These are phyloP conservation scores for Ramichloridium luteum DNA, from an alignment of 2,329 filamentous ascomycete species.

Conservation along the genomic window DNA sequence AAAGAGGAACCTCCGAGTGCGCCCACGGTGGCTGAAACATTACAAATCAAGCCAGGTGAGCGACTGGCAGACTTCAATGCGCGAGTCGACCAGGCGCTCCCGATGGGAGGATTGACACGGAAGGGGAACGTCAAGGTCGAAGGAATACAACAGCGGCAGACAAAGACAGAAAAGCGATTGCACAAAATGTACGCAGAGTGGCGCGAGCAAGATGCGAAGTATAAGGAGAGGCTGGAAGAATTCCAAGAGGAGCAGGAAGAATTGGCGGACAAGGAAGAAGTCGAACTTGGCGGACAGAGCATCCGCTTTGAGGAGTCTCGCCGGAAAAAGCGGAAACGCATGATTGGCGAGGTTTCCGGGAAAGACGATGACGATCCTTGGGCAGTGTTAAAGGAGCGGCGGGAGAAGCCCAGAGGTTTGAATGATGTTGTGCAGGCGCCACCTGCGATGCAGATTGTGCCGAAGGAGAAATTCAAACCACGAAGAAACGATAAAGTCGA, in stretches of 20 bases:
- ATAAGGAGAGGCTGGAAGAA: constrained; percentile 64
- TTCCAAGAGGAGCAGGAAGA: constrained; percentile 53
- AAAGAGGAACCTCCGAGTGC: constrained; percentile 6
- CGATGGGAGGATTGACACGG: constrained; percentile 52
- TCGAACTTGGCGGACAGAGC: constrained; percentile 51
- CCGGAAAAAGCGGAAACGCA: constrained; percentile 32
- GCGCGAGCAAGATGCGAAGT: constrained; percentile 66
- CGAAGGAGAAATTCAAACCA: constrained; percentile 54
- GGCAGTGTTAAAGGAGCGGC: constrained; percentile 57
- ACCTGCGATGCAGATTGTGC: constrained; percentile 54
- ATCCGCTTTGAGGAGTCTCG: constrained; percentile 46
- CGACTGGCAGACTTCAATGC: constrained; percentile 67
- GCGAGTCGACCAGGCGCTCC: constrained; percentile 74
- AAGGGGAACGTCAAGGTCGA: constrained; percentile 52
- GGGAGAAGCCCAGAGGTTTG: constrained; percentile 41
- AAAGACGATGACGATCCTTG: constrained; percentile 60
- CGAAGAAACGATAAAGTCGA: too few relatives aligned
- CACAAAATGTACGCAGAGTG: constrained; percentile 46
- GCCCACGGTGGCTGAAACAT: constrained; percentile 27
- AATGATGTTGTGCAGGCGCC: constrained; percentile 60
- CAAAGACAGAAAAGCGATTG: constrained; percentile 74
- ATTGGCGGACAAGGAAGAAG: constrained; percentile 49
- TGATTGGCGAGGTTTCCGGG: constrained; percentile 34
- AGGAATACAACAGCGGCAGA: constrained; percentile 56
- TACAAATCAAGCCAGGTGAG: constrained; percentile 73